Conservation (phyloP, 2,329 filamentous ascomycete genomes). For the Paecilomyces dactylethromorphus region DNA sequence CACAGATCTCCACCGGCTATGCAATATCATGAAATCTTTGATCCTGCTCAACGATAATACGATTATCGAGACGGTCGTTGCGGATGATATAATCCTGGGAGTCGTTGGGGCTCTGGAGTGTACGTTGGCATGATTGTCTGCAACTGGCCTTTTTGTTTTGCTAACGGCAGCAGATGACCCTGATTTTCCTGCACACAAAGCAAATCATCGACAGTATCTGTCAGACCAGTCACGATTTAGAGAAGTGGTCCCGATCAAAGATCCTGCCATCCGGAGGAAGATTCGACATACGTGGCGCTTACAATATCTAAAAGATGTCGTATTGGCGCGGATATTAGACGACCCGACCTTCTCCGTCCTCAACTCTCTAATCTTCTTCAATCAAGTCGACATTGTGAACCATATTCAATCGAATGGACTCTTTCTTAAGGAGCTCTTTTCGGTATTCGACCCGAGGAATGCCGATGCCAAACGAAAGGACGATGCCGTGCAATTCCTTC, state of each 20-base stretch:
- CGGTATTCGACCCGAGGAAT: conserved; percentile 66
- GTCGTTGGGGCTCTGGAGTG: conserved; percentile 93
- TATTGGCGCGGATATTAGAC: conserved; percentile 89
- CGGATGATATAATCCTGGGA: conserved; percentile 79
- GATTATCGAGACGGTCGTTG: conserved; percentile 91
- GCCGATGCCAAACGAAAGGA: conserved; percentile 69
- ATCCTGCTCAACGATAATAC: conserved; percentile 90
- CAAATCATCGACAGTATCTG: conserved; percentile 91
- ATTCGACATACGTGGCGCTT: conserved; percentile 95
- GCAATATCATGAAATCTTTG: conserved; percentile 96
- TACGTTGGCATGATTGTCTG: conserved; percentile 25
- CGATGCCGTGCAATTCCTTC: conserved; percentile 91
- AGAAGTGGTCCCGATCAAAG: conserved; percentile 89
- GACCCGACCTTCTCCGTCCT: conserved; percentile 96
- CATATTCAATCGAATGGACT: conserved; percentile 76
- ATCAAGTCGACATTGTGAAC: conserved; percentile 95
- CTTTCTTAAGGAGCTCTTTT: conserved; percentile 81
- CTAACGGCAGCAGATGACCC: conserved; percentile 63
- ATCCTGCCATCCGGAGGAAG: conserved; percentile 73
- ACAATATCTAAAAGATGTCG: conserved; percentile 97
- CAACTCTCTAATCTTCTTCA: conserved; percentile 97
- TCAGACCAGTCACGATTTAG: conserved; percentile 85
- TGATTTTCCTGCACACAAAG: conserved; percentile 95
- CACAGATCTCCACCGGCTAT: conserved; percentile 78
- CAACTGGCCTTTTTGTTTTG: conserved; percentile 6